Evolutionary conservation across 129 eudicot genomes (phyloP).

Genomic region (Cynara cardunculus): DNA sequence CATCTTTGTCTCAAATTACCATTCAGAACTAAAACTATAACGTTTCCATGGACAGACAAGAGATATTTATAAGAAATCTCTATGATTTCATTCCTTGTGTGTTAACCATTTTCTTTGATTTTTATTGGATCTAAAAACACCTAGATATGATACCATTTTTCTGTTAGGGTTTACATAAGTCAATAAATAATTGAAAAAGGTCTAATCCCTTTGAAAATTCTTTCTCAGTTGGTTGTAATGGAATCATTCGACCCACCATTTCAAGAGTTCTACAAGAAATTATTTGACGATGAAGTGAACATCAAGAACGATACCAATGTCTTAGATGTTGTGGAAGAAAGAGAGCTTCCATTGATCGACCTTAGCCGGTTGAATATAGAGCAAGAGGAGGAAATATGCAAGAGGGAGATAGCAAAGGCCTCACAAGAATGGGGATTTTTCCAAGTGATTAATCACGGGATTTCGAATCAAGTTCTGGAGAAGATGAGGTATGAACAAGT

Average conservation of each 20-base stretch:
- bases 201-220: not conserved
- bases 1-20: too few relatives aligned
- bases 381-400: constrained; percentile 41
- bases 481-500: constrained; percentile 54
- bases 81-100: not conserved
- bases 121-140: not conserved
- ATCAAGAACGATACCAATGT: not conserved
- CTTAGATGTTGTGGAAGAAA: constrained; percentile 27
- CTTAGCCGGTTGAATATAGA: constrained; percentile 29
- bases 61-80: not conserved
- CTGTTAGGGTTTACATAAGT: not conserved
- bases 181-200: not conserved
- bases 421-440: constrained; percentile 80
- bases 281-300: constrained; percentile 7
- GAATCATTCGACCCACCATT: constrained; percentile 59
- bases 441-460: constrained; percentile 69
- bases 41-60: not conserved
- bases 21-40: too few relatives aligned
- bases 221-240: constrained; percentile 22
- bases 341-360: constrained; percentile 62
- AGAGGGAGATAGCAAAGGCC: constrained; percentile 49
- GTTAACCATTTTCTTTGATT: not conserved
- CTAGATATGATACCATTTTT: not conserved
- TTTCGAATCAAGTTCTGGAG: constrained; percentile 35
- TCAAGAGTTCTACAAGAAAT: constrained; percentile 37